phyloP scores from a whole-genome alignment of 805 yeast genomes.

The Tetrapisispora nanseiensis region DNA sequence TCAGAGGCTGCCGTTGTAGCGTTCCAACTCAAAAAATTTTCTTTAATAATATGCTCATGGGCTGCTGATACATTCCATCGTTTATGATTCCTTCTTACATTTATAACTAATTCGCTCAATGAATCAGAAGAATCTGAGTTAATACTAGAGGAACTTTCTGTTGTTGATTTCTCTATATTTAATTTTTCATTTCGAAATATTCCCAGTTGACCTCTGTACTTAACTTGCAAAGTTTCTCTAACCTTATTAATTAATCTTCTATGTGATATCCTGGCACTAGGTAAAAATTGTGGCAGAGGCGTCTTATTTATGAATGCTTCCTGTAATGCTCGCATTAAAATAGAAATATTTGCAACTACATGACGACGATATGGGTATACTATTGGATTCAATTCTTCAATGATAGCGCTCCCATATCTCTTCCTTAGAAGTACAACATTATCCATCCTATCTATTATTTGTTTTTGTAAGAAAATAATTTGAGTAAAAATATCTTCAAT shows the following conservation, averaged over 20 bases:
- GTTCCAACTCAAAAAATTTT: constrained; percentile 40
- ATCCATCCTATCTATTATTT: constrained; percentile 39
- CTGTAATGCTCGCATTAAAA: constrained; percentile 34
- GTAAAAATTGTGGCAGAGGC: constrained; percentile 43
- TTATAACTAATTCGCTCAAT: constrained; percentile 9
- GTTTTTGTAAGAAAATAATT: constrained; percentile 36
- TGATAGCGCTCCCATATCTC: constrained; percentile 37
- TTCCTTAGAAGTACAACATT: constrained; percentile 35
- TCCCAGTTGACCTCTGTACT: constrained; percentile 9
- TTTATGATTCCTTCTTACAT: not conserved
- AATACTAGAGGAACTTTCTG: not conserved
- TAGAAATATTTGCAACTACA: constrained; percentile 33
- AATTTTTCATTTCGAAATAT: constrained; percentile 2
- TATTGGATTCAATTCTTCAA: constrained; percentile 34
- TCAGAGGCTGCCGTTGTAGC: constrained; percentile 41
- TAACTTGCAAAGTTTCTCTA: constrained; percentile 28
- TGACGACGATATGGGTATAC: constrained; percentile 39
- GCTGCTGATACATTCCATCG: constrained; percentile 10
- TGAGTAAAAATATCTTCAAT: constrained; percentile 34
- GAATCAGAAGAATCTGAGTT: constrained; percentile 12
- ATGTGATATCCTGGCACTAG: constrained; percentile 41
- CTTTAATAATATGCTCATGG: constrained; percentile 27
- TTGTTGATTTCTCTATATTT: not conserved
- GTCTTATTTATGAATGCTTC: constrained; percentile 35
- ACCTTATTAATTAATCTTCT: constrained; percentile 37